Evolutionary conservation across 192 early-diverging fungal species (phyloP).

Genomic region (Coemansia sp.): DNA sequence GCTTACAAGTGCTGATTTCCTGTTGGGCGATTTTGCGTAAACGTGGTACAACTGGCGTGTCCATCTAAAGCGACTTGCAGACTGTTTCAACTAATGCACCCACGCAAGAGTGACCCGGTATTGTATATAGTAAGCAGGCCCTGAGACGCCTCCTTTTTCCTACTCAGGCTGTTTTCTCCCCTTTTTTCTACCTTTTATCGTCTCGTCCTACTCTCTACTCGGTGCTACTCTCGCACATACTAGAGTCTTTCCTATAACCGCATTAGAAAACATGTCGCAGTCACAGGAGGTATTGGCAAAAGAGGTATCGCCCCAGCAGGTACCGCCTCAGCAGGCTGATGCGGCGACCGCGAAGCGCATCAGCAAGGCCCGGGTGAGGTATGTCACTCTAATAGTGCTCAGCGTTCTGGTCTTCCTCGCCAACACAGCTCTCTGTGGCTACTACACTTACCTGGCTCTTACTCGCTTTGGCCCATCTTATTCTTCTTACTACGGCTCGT

Average conservation of each 20-base stretch:
- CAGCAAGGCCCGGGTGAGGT: neutral
- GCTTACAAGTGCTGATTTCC: neutral
- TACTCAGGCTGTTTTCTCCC: neutral
- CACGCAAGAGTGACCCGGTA: neutral
- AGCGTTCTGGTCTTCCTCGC: neutral
- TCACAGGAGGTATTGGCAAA: neutral
- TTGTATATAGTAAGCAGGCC: neutral
- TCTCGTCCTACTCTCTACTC: neutral
- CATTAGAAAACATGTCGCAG: neutral
- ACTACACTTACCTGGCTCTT: neutral
- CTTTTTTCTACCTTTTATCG: neutral
- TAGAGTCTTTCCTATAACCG: neutral
- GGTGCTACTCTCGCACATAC: neutral
- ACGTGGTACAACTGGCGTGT: neutral
- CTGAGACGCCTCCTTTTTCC: neutral
- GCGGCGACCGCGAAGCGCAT: neutral
- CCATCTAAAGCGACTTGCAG: neutral
- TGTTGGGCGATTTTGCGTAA: neutral
- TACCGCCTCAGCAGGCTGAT: neutral
- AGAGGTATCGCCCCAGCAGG: neutral
- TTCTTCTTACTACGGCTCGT: neutral
- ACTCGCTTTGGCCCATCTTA: too few relatives aligned
- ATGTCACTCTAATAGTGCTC: neutral
- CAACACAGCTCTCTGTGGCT: neutral
- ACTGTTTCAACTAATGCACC: neutral